A percentile compares a stretch with the other conserved stretches of the same genome.
Conservation (phyloP, 2,329 filamentous ascomycete species). For the Penicillium freii region DNA sequence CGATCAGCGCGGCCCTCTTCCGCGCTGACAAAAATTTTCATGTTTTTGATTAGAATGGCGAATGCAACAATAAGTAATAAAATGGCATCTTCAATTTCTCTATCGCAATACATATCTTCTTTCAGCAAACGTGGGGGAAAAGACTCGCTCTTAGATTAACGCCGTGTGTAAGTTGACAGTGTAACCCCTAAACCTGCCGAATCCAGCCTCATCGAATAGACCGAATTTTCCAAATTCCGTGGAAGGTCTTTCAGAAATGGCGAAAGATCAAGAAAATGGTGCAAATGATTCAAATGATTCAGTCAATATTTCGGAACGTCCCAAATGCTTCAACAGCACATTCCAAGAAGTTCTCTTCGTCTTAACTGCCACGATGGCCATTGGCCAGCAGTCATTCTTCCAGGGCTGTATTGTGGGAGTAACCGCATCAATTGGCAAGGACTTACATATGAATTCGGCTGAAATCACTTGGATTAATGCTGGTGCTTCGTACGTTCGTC, state of each 20-base stretch:
- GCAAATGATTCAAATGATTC: slow-evolving; percentile 15
- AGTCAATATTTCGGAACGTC: slow-evolving; percentile 9
- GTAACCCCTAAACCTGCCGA: background rate
- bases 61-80: background rate
- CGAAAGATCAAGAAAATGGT: slow-evolving; percentile 15
- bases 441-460: slow-evolving; percentile 62
- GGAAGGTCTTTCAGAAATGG: background rate
- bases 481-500: slow-evolving; percentile 51
- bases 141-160: background rate
- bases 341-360: slow-evolving; percentile 65
- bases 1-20: background rate
- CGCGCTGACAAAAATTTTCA: slow-evolving; percentile 11
- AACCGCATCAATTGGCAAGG: slow-evolving; percentile 58
- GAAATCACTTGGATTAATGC: slow-evolving; percentile 68
- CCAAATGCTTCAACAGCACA: slow-evolving; percentile 57
- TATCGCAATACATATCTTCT: background rate
- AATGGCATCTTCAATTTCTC: background rate
- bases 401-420: slow-evolving; percentile 61
- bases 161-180: background rate
- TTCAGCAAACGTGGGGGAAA: background rate
- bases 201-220: background rate
- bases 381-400: slow-evolving; percentile 61
- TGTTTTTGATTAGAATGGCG: background rate
- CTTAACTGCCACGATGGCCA: slow-evolving; percentile 64
- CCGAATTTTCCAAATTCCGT: background rate